phyloP scores from a whole-genome alignment of 2,329 filamentous ascomycete genomes.

The Fusarium guadeloupense region DNA sequence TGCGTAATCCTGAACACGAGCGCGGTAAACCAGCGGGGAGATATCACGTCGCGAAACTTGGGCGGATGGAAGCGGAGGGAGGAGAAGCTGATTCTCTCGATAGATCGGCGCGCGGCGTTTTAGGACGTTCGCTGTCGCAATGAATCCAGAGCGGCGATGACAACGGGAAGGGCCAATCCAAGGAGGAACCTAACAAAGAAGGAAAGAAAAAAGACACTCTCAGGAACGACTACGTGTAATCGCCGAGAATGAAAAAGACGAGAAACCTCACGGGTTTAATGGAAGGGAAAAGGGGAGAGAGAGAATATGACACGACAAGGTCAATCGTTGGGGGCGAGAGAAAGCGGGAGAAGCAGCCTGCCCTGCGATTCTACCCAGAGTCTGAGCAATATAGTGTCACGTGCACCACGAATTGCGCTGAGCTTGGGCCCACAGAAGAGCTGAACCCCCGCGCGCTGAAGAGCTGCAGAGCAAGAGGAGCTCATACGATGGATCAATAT shows the following conservation, averaged over 20 bases:
- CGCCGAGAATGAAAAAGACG: slow-evolving; percentile 35
- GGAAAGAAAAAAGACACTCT: slow-evolving; percentile 21
- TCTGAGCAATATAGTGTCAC: slow-evolving; percentile 15
- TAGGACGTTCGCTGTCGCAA: slow-evolving; percentile 34
- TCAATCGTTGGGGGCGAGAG: slow-evolving; percentile 33
- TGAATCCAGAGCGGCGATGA: slow-evolving; percentile 20
- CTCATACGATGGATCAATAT: no score
- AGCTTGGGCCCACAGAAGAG: neutral
- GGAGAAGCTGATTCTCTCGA: slow-evolving; percentile 24
- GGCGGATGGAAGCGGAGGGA: slow-evolving; percentile 18
- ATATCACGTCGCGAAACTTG: slow-evolving; percentile 35
- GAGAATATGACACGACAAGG: slow-evolving; percentile 40
- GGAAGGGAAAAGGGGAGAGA: slow-evolving; percentile 30
- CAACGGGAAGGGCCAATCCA: slow-evolving; percentile 29
- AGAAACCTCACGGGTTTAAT: slow-evolving; percentile 34
- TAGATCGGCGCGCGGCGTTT: slow-evolving; percentile 33
- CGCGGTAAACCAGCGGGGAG: slow-evolving; percentile 10
- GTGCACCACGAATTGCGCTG: slow-evolving; percentile 4
- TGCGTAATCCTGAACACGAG: slow-evolving; percentile 23
- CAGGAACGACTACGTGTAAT: slow-evolving; percentile 26
- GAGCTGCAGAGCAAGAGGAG: no score
- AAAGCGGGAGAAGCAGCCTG: slow-evolving; percentile 40
- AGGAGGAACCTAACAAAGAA: slow-evolving; percentile 16
- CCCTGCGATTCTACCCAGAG: slow-evolving; percentile 16
- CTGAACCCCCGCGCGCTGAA: neutral